These are phyloP conservation scores for Trypanosoma mega DNA, from an alignment of 208 protist species.

Conservation along the genomic window DNA sequence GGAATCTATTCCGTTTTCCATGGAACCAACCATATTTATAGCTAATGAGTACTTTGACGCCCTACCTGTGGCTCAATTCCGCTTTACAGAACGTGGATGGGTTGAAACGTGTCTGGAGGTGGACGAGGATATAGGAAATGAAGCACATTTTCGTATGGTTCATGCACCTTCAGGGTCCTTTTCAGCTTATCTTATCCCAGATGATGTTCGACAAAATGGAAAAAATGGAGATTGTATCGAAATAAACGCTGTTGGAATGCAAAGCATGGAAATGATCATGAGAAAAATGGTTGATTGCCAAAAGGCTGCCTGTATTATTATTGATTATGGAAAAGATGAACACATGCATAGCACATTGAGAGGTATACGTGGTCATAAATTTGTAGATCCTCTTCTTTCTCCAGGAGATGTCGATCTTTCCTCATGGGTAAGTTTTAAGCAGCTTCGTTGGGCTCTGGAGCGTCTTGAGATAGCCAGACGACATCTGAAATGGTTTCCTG, in stretches of 20 bases:
- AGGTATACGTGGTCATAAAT: constrained; percentile 88
- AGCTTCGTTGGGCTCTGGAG: constrained; percentile 82
- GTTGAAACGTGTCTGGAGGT: constrained; percentile 91
- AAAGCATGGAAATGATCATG: constrained; percentile 87
- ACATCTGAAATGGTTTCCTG: constrained; percentile 84
- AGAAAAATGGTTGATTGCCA: constrained; percentile 82
- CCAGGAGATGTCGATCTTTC: constrained; percentile 93
- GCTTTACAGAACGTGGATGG: constrained; percentile 91
- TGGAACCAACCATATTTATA: constrained; percentile 88
- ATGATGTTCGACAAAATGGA: constrained; percentile 69
- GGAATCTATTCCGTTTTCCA: constrained; percentile 76
- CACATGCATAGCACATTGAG: constrained; percentile 89
- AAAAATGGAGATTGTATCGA: constrained; percentile 81
- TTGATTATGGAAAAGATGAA: constrained; percentile 93
- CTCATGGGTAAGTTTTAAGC: constrained; percentile 86
- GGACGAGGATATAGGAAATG: constrained; percentile 75
- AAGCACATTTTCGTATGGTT: constrained; percentile 88
- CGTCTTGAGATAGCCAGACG: constrained; percentile 76
- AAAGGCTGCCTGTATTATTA: constrained; percentile 82
- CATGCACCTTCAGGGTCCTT: constrained; percentile 85
- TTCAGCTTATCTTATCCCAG: constrained; percentile 86
- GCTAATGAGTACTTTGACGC: constrained; percentile 93
- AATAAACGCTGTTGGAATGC: constrained; percentile 85
- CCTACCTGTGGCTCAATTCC: constrained; percentile 91
- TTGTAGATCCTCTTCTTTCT: constrained; percentile 84